Base-by-base conservation (phyloP, 1,284 basidiomycete species). In the Exobasidium cylindrosporum region DNA sequence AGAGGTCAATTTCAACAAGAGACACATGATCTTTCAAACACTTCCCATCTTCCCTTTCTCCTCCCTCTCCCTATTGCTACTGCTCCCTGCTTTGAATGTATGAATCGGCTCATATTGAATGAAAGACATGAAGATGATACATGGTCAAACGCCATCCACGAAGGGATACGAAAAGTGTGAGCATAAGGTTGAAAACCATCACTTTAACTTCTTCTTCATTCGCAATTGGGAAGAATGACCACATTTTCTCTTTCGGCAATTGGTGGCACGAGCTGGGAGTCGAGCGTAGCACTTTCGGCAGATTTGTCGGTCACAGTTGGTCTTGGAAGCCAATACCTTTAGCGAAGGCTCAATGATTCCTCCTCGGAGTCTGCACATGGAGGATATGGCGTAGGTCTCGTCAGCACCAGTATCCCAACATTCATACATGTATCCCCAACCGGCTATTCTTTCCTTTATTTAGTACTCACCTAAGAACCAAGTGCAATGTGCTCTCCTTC, bases 221-320 rank as follows among this genome's bases (percentile, higher is more conserved):
- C 57, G 74, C 64, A 80, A 73, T 72, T 80, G 77, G 46, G 70
- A 73, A 55, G 73, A 73, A 76, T 80, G 78, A 54, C 79, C 80
- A 64, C 79, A 81, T 67, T 76, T 65, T 61, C 70, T 67, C 74
- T 96, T 95, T 81, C 93, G 87, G 88, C 95, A 98, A 88, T 97
- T 97, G 85, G 93, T 97, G 52, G 95, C 95, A 84, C 95, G 92
- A 62, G 93, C 94, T 74, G 95, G 94, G 75, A 97, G 93, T 81
- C 96, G 95, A 60, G 95, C 95, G 84, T 98, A 98, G 86, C 96
- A 97, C 84, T 97, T 97, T 83, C 95, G 93, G 88, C 95, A 98
- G 80, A 97, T 80, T 76, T 80, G 96, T 82, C 93, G 64, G 47
- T 70, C 66, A 56, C 81, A 82, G 80, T 82, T 82, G 79, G 73